These are phyloP conservation scores for Pleurozium schreberi DNA, from an alignment of 225 moss, liverwort and hornwort species.

Conservation along the genomic window DNA sequence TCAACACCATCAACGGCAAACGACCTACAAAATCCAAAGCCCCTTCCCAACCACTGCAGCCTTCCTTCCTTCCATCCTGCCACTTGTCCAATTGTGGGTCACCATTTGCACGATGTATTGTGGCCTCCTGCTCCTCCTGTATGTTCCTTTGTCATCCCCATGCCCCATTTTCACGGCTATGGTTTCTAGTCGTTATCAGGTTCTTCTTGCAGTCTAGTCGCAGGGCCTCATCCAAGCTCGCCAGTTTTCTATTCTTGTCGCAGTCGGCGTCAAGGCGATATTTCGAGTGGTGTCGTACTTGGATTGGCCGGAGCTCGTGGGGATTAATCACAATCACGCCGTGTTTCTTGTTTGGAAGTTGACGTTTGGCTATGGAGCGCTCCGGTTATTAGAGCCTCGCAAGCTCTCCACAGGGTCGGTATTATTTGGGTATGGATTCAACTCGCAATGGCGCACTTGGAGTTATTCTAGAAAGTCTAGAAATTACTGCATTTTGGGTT, in stretches of 20 bases:
- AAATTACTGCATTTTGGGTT: background rate
- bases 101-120: background rate
- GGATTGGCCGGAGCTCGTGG: background rate
- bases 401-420: background rate
- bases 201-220: background rate
- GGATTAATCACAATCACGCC: background rate
- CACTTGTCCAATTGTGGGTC: background rate
- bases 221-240: background rate
- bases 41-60: background rate
- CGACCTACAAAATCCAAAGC: background rate
- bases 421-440: background rate
- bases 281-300: background rate
- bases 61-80: background rate
- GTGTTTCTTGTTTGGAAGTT: background rate
- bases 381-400: background rate
- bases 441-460: background rate
- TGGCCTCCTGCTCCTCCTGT: background rate
- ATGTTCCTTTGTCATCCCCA: background rate
- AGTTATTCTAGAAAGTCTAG: background rate
- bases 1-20: background rate
- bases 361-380: background rate
- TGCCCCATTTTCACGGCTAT: background rate
- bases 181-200: background rate
- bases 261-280: background rate
- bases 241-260: too few relatives aligned